A percentile compares a stretch with the other conserved stretches of the same genome.
Evolutionary conservation across 345 rosid genomes (phyloP).

Genomic region (Noccaea caerulescens): DNA sequence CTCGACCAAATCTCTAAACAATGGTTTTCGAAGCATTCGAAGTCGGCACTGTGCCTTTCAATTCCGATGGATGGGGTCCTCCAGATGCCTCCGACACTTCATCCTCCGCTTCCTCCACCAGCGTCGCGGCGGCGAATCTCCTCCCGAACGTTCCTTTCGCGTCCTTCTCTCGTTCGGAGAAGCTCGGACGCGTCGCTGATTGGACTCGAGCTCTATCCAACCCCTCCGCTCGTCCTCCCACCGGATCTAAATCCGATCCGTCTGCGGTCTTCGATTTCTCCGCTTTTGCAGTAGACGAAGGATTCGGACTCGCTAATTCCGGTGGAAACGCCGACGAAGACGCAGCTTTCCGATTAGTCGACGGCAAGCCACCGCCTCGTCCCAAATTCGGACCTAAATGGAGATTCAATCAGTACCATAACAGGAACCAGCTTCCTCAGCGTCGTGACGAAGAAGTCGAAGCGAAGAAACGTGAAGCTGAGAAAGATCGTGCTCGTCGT

Average conservation of each 20-base stretch:
- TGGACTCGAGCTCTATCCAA: slow-evolving; percentile 70
- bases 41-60: slow-evolving; percentile 82
- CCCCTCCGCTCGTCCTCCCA: slow-evolving; percentile 44
- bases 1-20: slow-evolving; percentile 22
- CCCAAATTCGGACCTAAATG: slow-evolving; percentile 90
- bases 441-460: slow-evolving; percentile 97
- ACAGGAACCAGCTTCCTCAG: slow-evolving; percentile 83
- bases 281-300: slow-evolving; percentile 62
- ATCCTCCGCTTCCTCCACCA: slow-evolving; percentile 45
- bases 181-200: slow-evolving; percentile 93
- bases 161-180: slow-evolving; percentile 90
- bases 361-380: slow-evolving; percentile 87
- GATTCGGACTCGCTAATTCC: slow-evolving; percentile 54
- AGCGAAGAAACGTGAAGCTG: slow-evolving; percentile 83
- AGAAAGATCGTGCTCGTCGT: slow-evolving; percentile 93
- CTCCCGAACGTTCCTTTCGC: slow-evolving; percentile 72
- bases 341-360: slow-evolving; percentile 87
- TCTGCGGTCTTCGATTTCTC: slow-evolving; percentile 75
- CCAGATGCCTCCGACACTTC: slow-evolving; percentile 46
- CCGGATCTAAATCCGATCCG: slow-evolving; percentile 47
- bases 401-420: slow-evolving; percentile 72
- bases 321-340: slow-evolving; percentile 63
- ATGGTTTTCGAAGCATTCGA: slow-evolving; percentile 62
- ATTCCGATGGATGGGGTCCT: slow-evolving; percentile 96
- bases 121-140: slow-evolving; percentile 50